Base-by-base conservation (phyloP, 2,329 filamentous ascomycete species). In the Verticillium longisporum region DNA sequence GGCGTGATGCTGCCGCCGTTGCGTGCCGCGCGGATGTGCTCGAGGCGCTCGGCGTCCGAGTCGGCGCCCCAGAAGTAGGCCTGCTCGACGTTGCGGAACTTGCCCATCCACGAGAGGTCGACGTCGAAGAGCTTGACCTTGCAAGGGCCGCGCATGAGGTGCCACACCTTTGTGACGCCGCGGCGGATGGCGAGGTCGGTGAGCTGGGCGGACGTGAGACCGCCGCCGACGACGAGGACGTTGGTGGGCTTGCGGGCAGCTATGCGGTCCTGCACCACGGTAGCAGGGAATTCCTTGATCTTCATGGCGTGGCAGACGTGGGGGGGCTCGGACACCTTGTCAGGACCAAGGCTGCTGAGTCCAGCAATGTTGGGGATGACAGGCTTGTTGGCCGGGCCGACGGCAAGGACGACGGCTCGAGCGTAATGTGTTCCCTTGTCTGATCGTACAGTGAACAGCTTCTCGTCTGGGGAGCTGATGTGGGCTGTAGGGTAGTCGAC, bases 1-100 rank as follows among this genome's bases (percentile, higher is more conserved):
- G 88, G 87, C 4, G 87, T 92, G 65, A 93, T 84, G 71, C 88
- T 92, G n/a, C 90, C 90, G 2, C 91, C 91, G 15, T 88, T 86
- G 6, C 89, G 81, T 0, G 90, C 90, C 55, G 78, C 73, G 64
- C 81, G 79, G 64, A 90, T 81, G 73, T 90, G 88, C 38, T 86
- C 79, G 34, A 87, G 79, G 2, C 89, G 81, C 72, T 93, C 83
- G 32, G 86, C 81, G 62, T 91, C 87, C 6, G 83, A 84, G 66
- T 92, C 89, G 3, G 89, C 88, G 6, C 84, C 85, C 88, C 89
- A 93, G 72, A 93, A 95, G 0, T 82, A 81, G 0, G 90, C 87
- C 70, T 93, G 89, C 66, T 90, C 86, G 60, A 86, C 83, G 70
- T 94, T 94, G 61, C 88, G 86, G 72, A 90, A 94, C 70, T 94